Percentiles rank a stretch among this genome's conserved stretches.
These are phyloP conservation scores for Maudiozyma barnettii DNA, from an alignment of 805 yeast species.

Conservation along the genomic window DNA sequence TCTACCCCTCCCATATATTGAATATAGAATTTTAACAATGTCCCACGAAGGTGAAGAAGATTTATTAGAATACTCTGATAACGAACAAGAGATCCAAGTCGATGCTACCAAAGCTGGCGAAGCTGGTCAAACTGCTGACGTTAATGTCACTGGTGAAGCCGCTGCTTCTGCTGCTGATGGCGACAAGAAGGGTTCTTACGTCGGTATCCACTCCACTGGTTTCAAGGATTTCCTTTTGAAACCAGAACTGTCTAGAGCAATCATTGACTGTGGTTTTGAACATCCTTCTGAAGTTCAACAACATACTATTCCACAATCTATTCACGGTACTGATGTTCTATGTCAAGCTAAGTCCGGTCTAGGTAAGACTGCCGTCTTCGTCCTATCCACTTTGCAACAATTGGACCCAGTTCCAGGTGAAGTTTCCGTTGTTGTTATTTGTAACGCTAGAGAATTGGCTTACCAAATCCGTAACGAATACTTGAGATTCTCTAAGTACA, in stretches of 20 bases:
- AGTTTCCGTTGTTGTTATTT: constrained; percentile 84
- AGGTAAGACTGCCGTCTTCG: constrained; percentile 98
- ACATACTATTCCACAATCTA: constrained; percentile 95
- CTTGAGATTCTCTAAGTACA: constrained; percentile 92
- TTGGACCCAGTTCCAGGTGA: constrained; percentile 97
- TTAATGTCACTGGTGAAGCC: constrained; percentile 22
- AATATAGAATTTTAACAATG: constrained; percentile 33
- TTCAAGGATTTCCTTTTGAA: constrained; percentile 94
- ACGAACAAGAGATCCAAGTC: constrained; percentile 83
- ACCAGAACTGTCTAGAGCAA: constrained; percentile 95
- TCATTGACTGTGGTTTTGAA: constrained; percentile 98
- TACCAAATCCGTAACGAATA: constrained; percentile 97
- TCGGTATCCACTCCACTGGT: constrained; percentile 96
- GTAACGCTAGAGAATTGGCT: constrained; percentile 98
- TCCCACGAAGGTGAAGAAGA: constrained; percentile 99
- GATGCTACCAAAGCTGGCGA: constrained; percentile 39
- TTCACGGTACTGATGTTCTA: constrained; percentile 92
- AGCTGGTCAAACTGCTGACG: constrained; percentile 22
- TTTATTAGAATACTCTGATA: constrained; percentile 95
- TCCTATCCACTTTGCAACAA: constrained; percentile 90
- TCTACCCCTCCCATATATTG: too few species aligned
- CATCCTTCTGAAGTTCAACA: constrained; percentile 99
- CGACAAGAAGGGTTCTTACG: constrained; percentile 93
- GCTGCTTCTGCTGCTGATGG: constrained; percentile 41
- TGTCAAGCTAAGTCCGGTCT: constrained; percentile 99